Conservation (phyloP, 805 yeast species). For the Wickerhamiella parazyma region DNA sequence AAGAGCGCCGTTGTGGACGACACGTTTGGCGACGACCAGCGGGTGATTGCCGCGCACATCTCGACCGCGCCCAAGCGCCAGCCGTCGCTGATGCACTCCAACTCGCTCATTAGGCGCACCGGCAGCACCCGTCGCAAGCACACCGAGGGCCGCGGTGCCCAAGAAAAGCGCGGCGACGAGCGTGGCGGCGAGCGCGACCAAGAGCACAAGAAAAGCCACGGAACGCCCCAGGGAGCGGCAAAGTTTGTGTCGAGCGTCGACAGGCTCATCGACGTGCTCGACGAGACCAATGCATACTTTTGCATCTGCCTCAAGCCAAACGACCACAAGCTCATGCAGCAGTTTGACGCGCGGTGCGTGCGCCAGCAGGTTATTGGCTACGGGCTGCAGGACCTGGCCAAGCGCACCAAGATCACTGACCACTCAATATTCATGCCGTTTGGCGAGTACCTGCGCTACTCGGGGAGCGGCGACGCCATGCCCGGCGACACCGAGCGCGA, state of each 20-base stretch:
- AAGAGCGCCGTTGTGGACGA: conserved; percentile 28
- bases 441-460: conserved; percentile 25
- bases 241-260: conserved; percentile 26
- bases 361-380: conserved; percentile 31
- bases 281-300: conserved; percentile 29
- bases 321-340: conserved; percentile 26
- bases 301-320: conserved; percentile 31
- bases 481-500: conserved; percentile 23
- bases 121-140: conserved; percentile 9
- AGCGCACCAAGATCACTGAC: conserved; percentile 28
- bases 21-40: conserved; percentile 22
- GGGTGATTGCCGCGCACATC: conserved; percentile 28
- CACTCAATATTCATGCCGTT: conserved; percentile 29
- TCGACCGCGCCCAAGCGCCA: conserved; percentile 30
- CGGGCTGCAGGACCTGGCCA: conserved; percentile 30
- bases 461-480: conserved; percentile 13
- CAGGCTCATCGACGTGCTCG: conserved; percentile 27
- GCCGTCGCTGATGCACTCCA: conserved; percentile 23
- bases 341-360: conserved; percentile 32
- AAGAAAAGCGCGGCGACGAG: conserved; percentile 1
- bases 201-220: not conserved
- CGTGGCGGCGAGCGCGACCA: conserved; percentile 5
- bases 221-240: conserved; percentile 11
- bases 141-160: conserved; percentile 13
- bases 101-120: not conserved